Evolutionary conservation across 2,329 filamentous ascomycete genomes (phyloP), one percentile per base, ranked within the genome.

Genomic region (Diaporthe sp.): DNA sequence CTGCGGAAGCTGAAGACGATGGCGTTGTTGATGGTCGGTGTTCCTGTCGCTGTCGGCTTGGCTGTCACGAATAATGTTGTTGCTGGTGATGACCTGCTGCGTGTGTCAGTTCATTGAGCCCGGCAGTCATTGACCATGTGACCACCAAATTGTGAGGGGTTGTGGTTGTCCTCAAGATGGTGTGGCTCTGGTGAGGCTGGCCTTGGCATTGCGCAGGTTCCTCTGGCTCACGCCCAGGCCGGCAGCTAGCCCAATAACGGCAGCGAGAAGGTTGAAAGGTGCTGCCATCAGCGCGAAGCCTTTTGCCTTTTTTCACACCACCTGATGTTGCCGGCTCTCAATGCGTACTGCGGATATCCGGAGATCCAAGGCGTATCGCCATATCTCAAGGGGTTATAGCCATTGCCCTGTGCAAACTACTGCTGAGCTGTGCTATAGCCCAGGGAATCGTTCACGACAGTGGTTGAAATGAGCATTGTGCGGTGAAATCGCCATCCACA

Each of bases 191-290:
- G 73, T 72, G 28, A 81, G 73, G 28, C 80, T 75, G 19, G 68
- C 51, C 59, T 81, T 61, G 9, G 75, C 72, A 31, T 76, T 76
- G 71, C 74, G 74, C 49, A 81, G 71, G 44, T 81, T 78, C 4
- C 73, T 71, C 67, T 81, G 80, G 77, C 79, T 81, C 9, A 81
- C 78, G 25, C 80, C 80, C 7, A 82, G 76, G 13, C 81, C 80
- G 22, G 81, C 80, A 53, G 76, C 74, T 13, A 82, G 79, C 10
- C 81, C 81, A 44, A 82, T 79, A 53, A 81, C 79, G 34, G 76
- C 44, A 25, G 78, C 49, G 4, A 81, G 69, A 19, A 81, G 75
- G 28, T 81, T 19, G n/a, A 75, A 55, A 4, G 77, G 19, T 5
- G 77, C 70, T 28, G 46, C 73, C 22, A 80, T 22, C 31, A 79